Percentiles rank a stretch among this genome's conserved stretches.
Conservation (phyloP, 495 filamentous ascomycete species). For the Podospora bellae-mahoneyi region DNA sequence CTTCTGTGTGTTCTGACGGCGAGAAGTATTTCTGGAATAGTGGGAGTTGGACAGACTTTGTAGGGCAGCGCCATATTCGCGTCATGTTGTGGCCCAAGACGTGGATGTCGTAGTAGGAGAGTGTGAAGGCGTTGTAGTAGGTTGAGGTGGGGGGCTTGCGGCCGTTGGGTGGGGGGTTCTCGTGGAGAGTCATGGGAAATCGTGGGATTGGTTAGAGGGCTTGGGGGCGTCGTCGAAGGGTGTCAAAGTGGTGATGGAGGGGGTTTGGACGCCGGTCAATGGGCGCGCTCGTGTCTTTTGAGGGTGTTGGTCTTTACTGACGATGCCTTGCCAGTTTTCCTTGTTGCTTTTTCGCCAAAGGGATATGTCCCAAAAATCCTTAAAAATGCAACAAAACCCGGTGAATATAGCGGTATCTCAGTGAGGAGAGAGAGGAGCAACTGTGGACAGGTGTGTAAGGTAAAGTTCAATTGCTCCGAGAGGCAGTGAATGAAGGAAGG, state of each 20-base stretch:
- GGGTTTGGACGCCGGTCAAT: too few relatives aligned
- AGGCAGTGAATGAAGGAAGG: not conserved
- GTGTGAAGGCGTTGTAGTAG: not conserved
- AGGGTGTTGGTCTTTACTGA: not conserved
- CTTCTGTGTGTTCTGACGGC: too few relatives aligned
- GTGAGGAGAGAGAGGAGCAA: not conserved
- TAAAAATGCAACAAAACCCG: not conserved
- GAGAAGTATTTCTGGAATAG: conserved; percentile 36
- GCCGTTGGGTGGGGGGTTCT: not conserved
- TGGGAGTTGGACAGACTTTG: conserved; percentile 32
- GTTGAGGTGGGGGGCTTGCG: not conserved
- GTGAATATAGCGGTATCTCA: not conserved
- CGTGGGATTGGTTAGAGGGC: too few relatives aligned
- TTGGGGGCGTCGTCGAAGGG: too few relatives aligned
- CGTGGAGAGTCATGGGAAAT: too few relatives aligned
- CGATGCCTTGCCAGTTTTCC: not conserved
- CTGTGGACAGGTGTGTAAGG: not conserved
- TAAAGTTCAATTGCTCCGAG: not conserved
- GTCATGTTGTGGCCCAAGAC: not conserved
- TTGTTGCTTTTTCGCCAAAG: not conserved
- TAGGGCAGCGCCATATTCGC: conserved; percentile 34
- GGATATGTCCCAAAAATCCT: not conserved
- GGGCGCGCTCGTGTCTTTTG: too few relatives aligned
- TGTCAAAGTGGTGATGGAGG: too few relatives aligned
- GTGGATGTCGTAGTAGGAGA: conserved; percentile 4